Evolutionary conservation across 1,284 basidiomycete genomes (phyloP).

Genomic region (Tylopilus sp.): DNA sequence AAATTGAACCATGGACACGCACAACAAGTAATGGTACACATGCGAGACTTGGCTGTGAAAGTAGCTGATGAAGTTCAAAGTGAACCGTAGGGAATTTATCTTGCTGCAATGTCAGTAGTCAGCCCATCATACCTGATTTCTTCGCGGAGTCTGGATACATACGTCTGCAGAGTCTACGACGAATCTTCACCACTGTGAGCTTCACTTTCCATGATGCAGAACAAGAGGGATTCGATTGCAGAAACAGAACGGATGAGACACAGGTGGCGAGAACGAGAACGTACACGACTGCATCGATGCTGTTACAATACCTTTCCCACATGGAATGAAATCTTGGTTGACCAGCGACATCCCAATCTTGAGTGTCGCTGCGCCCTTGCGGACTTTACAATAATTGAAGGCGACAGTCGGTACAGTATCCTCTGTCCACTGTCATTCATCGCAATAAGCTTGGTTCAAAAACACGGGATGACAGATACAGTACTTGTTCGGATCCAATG

Average conservation of each 20-base stretch:
- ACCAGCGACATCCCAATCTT: constrained; percentile 95
- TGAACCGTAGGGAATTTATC: constrained; percentile 86
- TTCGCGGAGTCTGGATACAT: constrained; percentile 40
- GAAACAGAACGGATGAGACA: neutral
- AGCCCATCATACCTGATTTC: neutral
- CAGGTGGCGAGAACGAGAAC: constrained; percentile 42
- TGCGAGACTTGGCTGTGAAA: constrained; percentile 73
- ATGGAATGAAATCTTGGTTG: constrained; percentile 93
- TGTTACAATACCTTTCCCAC: constrained; percentile 96
- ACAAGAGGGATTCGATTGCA: constrained; percentile 20
- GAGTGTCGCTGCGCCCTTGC: constrained; percentile 88
- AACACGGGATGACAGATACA: constrained; percentile 38
- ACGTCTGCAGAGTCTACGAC: constrained; percentile 90
- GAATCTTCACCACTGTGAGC: constrained; percentile 61
- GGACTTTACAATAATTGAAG: constrained; percentile 85
- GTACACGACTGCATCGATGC: constrained; percentile 92
- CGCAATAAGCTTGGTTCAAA: constrained; percentile 6
- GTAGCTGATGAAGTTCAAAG: constrained; percentile 88
- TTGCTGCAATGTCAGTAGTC: constrained; percentile 47
- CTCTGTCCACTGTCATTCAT: constrained; percentile 74
- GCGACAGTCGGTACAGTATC: constrained; percentile 94
- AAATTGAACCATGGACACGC: constrained; percentile 34
- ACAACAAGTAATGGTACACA: constrained; percentile 90
- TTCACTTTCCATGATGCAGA: constrained; percentile 11
- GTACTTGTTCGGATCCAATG: constrained; percentile 83